A percentile compares a stretch with the other conserved stretches of the same genome.
These are phyloP conservation scores for Fomitopsis palustris DNA, from an alignment of 1,284 basidiomycete species.

Conservation along the genomic window DNA sequence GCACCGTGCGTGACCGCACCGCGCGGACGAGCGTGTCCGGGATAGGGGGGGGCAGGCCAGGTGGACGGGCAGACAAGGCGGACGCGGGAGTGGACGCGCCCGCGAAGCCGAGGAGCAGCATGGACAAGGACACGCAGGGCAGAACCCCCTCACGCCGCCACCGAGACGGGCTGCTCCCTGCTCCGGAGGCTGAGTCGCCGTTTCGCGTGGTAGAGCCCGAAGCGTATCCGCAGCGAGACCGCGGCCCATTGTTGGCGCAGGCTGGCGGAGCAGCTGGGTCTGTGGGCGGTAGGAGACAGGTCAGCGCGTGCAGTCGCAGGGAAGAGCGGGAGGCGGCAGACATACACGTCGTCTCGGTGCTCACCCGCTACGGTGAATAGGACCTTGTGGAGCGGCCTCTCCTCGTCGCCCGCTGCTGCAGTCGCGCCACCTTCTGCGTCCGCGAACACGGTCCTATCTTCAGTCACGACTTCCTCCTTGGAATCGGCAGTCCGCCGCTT, in stretches of 20 bases:
- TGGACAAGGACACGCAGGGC: not conserved
- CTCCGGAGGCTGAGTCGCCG: constrained; percentile 26
- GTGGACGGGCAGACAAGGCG: not conserved
- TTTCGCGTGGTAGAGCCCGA: constrained; percentile 56
- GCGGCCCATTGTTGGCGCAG: constrained; percentile 56
- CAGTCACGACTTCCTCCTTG: constrained; percentile 10
- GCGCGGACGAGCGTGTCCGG: not conserved
- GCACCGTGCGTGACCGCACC: not conserved
- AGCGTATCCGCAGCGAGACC: constrained; percentile 47
- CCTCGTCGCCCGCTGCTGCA: constrained; percentile 9
- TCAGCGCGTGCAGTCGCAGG: not conserved
- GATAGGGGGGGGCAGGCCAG: not conserved
- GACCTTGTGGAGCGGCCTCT: constrained; percentile 10
- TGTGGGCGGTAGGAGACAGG: constrained; percentile 13
- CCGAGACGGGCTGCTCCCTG: not conserved
- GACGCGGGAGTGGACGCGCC: not conserved
- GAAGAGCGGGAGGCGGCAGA: not conserved
- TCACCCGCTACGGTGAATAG: constrained; percentile 14
- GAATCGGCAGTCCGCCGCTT: constrained; percentile 5
- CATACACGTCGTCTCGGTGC: constrained; percentile 29
- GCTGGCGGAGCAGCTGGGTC: constrained; percentile 50
- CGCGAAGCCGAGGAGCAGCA: not conserved
- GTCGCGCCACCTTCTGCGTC: constrained; percentile 1
- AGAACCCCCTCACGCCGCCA: not conserved
- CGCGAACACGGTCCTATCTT: not conserved